Conservation (phyloP, 2,329 filamentous ascomycete species). For the Penicillium sp. region DNA sequence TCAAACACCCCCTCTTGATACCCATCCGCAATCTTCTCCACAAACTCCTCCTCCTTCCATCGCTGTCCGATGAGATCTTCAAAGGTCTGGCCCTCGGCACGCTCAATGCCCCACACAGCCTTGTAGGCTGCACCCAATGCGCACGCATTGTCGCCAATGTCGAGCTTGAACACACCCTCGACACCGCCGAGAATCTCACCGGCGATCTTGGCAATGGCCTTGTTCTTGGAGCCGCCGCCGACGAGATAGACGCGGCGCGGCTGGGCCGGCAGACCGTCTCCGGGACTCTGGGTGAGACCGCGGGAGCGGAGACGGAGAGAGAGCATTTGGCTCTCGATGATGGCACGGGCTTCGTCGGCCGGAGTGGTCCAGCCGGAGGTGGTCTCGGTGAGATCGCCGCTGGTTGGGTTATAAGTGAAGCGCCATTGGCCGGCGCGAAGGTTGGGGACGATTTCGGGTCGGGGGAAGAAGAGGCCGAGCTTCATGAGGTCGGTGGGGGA, state of each 20-base stretch:
- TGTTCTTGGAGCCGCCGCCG: slow-evolving; percentile 83
- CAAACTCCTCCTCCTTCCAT: slow-evolving; percentile 80
- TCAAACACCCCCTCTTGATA: slow-evolving; percentile 71
- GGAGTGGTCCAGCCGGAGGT: slow-evolving; percentile 51
- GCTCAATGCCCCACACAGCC: slow-evolving; percentile 84
- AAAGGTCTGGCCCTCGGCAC: slow-evolving; percentile 64
- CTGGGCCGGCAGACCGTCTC: slow-evolving; percentile 63
- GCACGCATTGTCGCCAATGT: slow-evolving; percentile 92
- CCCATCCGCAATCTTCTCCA: slow-evolving; percentile 75
- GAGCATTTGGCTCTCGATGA: slow-evolving; percentile 91
- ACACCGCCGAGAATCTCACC: slow-evolving; percentile 82
- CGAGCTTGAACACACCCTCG: slow-evolving; percentile 87
- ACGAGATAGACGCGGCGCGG: slow-evolving; percentile 89
- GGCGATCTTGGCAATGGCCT: slow-evolving; percentile 76
- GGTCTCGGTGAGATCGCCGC: slow-evolving; percentile 49
- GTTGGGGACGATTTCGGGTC: slow-evolving; percentile 93
- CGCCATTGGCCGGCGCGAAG: slow-evolving; percentile 81
- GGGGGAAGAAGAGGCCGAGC: slow-evolving; percentile 88
- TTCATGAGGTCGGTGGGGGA: slow-evolving; percentile 58
- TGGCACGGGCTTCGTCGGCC: slow-evolving; percentile 70
- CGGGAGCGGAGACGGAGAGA: slow-evolving; percentile 81
- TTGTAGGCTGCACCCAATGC: slow-evolving; percentile 93
- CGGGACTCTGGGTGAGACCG: slow-evolving; percentile 60
- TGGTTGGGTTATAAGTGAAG: slow-evolving; percentile 55
- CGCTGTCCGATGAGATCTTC: slow-evolving; percentile 77